A percentile compares a stretch with the other conserved stretches of the same genome.
Conservation (phyloP, 2,329 filamentous ascomycete species). For the Cladosporium sphaerospermum region DNA sequence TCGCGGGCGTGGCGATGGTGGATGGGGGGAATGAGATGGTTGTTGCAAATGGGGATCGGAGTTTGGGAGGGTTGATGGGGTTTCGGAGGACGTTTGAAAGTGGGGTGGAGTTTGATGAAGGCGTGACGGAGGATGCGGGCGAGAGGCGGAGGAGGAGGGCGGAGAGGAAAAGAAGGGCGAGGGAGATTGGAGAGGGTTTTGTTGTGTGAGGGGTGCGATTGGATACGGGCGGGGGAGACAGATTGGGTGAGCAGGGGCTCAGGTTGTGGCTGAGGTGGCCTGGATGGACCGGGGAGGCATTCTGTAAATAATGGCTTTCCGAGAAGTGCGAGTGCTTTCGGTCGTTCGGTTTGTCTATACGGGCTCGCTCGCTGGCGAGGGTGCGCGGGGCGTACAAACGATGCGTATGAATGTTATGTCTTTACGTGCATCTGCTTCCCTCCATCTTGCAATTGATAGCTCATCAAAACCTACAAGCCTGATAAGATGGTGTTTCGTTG, state of each 20-base stretch:
- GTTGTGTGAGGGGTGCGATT: neutral
- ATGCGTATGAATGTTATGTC: too few species aligned
- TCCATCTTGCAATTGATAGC: too few species aligned
- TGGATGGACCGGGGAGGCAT: too few species aligned
- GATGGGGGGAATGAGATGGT: slow-evolving; percentile 63
- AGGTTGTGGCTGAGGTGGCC: too few species aligned
- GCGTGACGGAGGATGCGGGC: neutral
- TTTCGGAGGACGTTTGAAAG: neutral
- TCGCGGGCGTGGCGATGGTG: slow-evolving; percentile 62
- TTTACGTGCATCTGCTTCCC: too few species aligned
- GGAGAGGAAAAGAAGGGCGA: neutral
- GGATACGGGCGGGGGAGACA: neutral
- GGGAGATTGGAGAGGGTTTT: neutral
- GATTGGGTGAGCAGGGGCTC: too few species aligned
- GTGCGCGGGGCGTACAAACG: too few species aligned
- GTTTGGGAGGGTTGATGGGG: slow-evolving; percentile 55
- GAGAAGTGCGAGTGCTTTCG: too few species aligned
- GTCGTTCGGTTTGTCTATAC: too few species aligned
- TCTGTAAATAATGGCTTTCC: too few species aligned
- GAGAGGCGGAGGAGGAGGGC: neutral
- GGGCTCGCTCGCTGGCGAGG: too few species aligned
- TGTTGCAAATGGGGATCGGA: slow-evolving; percentile 59
- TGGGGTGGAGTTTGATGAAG: neutral
- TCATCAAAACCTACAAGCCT: neutral
- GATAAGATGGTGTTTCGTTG: neutral